These are phyloP conservation scores for Pistacia vera DNA, from an alignment of 345 rosid genomes.

Conservation along the genomic window DNA sequence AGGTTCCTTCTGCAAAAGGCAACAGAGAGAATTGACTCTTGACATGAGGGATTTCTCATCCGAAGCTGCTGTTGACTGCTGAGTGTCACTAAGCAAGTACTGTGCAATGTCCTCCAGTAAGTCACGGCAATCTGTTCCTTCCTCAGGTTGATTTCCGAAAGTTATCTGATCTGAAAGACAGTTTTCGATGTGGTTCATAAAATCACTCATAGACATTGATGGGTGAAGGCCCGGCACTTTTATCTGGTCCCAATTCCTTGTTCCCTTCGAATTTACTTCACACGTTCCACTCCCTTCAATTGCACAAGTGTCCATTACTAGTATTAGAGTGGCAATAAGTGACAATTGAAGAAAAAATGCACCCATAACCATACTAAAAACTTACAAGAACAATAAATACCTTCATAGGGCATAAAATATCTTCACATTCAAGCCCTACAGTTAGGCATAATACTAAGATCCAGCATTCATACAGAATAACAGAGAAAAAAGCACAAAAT, in stretches of 20 bases:
- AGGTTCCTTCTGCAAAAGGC: conserved; percentile 89
- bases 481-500: background rate
- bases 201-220: conserved; percentile 88
- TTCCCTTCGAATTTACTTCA: conserved; percentile 64
- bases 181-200: conserved; percentile 72
- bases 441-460: background rate
- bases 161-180: conserved; percentile 75
- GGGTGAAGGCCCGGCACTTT: conserved; percentile 86
- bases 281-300: conserved; percentile 59
- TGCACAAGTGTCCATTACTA: conserved; percentile 62
- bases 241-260: conserved; percentile 70
- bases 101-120: conserved; percentile 81
- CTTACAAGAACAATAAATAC: background rate
- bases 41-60: conserved; percentile 97
- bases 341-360: conserved; percentile 5
- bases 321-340: conserved; percentile 21
- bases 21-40: conserved; percentile 93
- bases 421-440: background rate
- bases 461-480: background rate
- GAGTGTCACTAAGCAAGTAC: conserved; percentile 82
- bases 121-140: conserved; percentile 48
- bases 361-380: background rate
- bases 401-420: background rate
- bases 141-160: conserved; percentile 46
- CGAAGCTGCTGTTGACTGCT: conserved; percentile 65